Evolutionary conservation across 306 rosid genomes (phyloP).

Genomic region (Trifolium fragiferum): DNA sequence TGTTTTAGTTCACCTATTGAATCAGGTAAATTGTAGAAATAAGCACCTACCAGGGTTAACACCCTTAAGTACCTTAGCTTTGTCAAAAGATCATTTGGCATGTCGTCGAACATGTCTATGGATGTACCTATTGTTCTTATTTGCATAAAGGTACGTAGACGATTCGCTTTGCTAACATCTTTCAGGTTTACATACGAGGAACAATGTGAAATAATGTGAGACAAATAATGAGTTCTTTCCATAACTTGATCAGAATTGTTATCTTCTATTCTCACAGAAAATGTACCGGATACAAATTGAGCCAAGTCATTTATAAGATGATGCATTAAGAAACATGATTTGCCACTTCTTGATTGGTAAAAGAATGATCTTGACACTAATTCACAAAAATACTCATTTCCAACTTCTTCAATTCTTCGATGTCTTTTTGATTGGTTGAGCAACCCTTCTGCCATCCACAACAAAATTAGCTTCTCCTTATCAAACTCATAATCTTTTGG

Average conservation of each 20-base stretch:
- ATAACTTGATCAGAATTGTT: conserved; percentile 26
- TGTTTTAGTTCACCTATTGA: conserved; percentile 41
- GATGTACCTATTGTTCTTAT: conserved; percentile 24
- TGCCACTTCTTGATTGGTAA: conserved; percentile 41
- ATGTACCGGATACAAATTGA: conserved; percentile 46
- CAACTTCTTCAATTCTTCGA: conserved; percentile 48
- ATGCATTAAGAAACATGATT: conserved; percentile 48
- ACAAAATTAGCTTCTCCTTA: conserved; percentile 47
- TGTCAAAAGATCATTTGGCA: conserved; percentile 40
- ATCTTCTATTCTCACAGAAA: conserved; percentile 47
- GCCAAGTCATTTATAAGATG: conserved; percentile 52
- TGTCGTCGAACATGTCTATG: conserved; percentile 13
- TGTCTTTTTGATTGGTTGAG: conserved; percentile 39
- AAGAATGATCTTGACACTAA: conserved; percentile 52
- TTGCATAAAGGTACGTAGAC: conserved; percentile 43
- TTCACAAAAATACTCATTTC: conserved; percentile 50
- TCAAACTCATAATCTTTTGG: conserved; percentile 49
- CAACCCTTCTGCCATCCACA: conserved; percentile 59
- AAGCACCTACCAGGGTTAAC: conserved; percentile 40
- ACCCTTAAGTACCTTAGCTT: conserved; percentile 42
- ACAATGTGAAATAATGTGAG: conserved; percentile 42
- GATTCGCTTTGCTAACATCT: conserved; percentile 35
- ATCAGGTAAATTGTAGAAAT: conserved; percentile 38
- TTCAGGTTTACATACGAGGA: conserved; percentile 31
- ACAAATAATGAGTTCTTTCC: conserved; percentile 48